Percentiles rank a stretch among this genome's conserved stretches.
Conservation (phyloP, 192 early-diverging fungal species). For the Coemansia aciculifera region DNA sequence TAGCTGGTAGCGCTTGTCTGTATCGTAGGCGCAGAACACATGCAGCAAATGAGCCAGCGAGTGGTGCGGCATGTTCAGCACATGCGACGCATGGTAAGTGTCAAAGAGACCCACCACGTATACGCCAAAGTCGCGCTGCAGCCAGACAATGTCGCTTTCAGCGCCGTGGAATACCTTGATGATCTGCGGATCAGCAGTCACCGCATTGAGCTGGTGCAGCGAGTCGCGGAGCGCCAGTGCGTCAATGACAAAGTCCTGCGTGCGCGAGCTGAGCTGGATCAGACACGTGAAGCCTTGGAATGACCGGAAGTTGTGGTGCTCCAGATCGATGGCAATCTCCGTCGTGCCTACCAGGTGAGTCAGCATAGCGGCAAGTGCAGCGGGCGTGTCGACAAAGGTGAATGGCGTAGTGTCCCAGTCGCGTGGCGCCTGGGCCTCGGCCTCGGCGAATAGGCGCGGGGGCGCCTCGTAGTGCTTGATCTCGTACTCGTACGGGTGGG, state of each 20-base stretch:
- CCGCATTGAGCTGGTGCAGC: slow-evolving; percentile 75
- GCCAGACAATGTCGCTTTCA: slow-evolving; percentile 93
- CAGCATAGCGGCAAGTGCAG: slow-evolving; percentile 65
- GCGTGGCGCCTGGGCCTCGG: slow-evolving; percentile 55
- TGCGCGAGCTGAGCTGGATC: slow-evolving; percentile 88
- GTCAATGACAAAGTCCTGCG: slow-evolving; percentile 89
- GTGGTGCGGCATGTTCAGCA: slow-evolving; percentile 79
- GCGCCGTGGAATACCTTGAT: slow-evolving; percentile 97
- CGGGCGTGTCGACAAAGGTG: slow-evolving; percentile 81
- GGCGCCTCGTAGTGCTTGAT: slow-evolving; percentile 82
- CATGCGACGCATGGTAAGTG: slow-evolving; percentile 89
- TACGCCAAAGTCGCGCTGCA: slow-evolving; percentile 95
- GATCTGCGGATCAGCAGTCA: slow-evolving; percentile 83
- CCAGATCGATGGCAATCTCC: slow-evolving; percentile 93
- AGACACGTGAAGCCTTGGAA: slow-evolving; percentile 95
- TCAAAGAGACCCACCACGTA: slow-evolving; percentile 97
- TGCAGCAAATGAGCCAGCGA: slow-evolving; percentile 81
- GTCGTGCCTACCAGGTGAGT: slow-evolving; percentile 58
- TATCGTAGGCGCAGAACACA: slow-evolving; percentile 72
- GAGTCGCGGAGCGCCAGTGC: slow-evolving; percentile 74
- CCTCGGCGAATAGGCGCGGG: slow-evolving; percentile 61
- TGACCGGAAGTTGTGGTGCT: slow-evolving; percentile 93
- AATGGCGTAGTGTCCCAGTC: slow-evolving; percentile 71
- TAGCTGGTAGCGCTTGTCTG: slow-evolving; percentile 93
- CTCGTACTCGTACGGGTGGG: slow-evolving; percentile 92